Evolutionary conservation across 768 basidiomycete genomes (phyloP).

Genomic region (Serendipita sp.): DNA sequence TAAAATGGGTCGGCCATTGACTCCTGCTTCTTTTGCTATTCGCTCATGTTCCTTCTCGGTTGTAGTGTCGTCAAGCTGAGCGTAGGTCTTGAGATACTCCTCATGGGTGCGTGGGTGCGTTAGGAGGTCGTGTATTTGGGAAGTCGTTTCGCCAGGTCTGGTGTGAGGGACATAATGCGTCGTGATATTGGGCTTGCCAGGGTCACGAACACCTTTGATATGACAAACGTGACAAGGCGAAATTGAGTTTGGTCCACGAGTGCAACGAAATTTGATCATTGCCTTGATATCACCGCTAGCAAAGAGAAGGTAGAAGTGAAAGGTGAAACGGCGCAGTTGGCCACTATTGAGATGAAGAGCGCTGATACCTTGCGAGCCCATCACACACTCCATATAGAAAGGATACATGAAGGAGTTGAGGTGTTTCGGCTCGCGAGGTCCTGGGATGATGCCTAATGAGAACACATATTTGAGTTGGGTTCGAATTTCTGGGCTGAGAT

Average conservation of each 20-base stretch:
- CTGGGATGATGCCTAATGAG: conserved; percentile 15
- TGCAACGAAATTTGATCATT: not conserved
- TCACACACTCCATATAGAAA: not conserved
- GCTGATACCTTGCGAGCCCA: not conserved
- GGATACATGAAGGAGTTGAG: conserved; percentile 15
- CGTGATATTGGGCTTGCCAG: too few species aligned
- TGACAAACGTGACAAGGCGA: not conserved
- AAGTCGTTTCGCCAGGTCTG: not conserved
- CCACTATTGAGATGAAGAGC: not conserved
- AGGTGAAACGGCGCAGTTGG: not conserved
- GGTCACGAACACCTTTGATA: not conserved
- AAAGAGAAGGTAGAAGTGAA: not conserved
- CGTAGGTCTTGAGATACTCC: not conserved
- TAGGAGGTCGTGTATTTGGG: not conserved
- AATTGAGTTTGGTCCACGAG: not conserved
- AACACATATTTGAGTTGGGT: conserved; percentile 8
- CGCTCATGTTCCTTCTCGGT: too few species aligned
- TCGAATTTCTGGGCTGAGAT: conserved; percentile 26
- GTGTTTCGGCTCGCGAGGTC: conserved; percentile 13
- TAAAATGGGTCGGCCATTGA: not conserved
- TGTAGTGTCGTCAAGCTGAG: too few species aligned
- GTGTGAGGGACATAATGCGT: conserved; percentile 1
- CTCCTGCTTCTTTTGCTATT: not conserved
- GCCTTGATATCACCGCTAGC: not conserved
- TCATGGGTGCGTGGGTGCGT: not conserved